Conservation (phyloP, 768 basidiomycete species). For the Suillus americanus region DNA sequence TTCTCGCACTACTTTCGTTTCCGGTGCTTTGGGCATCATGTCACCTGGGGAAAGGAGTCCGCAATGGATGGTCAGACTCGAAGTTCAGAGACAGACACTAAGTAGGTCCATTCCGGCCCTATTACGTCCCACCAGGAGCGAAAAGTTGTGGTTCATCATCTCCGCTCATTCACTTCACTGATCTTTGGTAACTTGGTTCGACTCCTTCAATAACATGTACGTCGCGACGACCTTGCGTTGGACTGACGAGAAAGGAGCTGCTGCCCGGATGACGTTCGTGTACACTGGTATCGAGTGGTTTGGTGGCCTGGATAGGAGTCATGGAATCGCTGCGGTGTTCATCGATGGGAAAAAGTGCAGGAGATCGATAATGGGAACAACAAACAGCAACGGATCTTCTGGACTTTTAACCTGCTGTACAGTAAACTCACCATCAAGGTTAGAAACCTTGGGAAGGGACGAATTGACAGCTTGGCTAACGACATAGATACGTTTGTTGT, state of each 20-base stretch:
- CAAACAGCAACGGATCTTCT: slow-evolving; percentile 67
- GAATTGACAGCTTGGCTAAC: slow-evolving; percentile 37
- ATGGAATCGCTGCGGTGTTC: slow-evolving; percentile 57
- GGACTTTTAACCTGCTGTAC: slow-evolving; percentile 49
- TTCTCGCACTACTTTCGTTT: slow-evolving; percentile 3
- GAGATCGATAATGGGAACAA: slow-evolving; percentile 46
- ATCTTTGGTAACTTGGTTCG: slow-evolving; percentile 60
- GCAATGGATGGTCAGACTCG: too few relatives aligned
- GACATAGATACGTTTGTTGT: slow-evolving; percentile 72
- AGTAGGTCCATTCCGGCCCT: slow-evolving; percentile 57
- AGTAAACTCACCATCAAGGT: slow-evolving; percentile 64
- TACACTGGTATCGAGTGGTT: slow-evolving; percentile 82
- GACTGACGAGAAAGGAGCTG: slow-evolving; percentile 49
- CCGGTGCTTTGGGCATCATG: slow-evolving; percentile 9
- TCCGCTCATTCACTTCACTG: slow-evolving; percentile 61
- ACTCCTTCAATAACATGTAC: slow-evolving; percentile 51
- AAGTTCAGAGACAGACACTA: slow-evolving; percentile 43
- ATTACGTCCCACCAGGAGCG: slow-evolving; percentile 72
- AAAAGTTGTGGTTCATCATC: slow-evolving; percentile 71
- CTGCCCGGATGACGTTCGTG: slow-evolving; percentile 56
- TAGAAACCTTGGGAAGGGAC: slow-evolving; percentile 49
- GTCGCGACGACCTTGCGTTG: slow-evolving; percentile 49
- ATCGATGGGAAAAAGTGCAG: slow-evolving; percentile 53
- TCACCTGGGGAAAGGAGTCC: slow-evolving; percentile 31
- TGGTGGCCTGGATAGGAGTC: slow-evolving; percentile 51